phyloP scores from a whole-genome alignment of 2,329 filamentous ascomycete species.

The Colletotrichum liriopes region DNA sequence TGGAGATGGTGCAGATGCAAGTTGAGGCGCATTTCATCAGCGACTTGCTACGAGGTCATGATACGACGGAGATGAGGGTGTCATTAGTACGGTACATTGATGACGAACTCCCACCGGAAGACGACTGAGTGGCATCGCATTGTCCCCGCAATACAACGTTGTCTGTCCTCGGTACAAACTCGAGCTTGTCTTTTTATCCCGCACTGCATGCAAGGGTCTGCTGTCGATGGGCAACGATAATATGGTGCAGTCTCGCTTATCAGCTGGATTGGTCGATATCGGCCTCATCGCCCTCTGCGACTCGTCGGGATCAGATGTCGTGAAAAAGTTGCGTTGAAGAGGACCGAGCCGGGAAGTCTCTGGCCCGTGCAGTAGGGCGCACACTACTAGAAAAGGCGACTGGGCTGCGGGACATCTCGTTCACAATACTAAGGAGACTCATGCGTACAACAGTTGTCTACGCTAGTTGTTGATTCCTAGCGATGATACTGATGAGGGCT shows the following conservation, averaged over 20 bases:
- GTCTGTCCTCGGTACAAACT: neutral
- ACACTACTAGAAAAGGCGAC: neutral
- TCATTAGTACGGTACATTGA: slow-evolving; percentile 95
- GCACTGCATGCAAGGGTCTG: neutral
- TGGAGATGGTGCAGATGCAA: slow-evolving; percentile 99
- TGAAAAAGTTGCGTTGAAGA: neutral
- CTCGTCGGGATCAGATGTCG: neutral
- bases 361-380: neutral
- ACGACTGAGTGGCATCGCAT: slow-evolving; percentile 74
- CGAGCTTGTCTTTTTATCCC: neutral
- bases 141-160: neutral
- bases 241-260: neutral
- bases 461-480: neutral
- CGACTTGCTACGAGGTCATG: slow-evolving; percentile 92
- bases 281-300: neutral
- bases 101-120: slow-evolving; percentile 96
- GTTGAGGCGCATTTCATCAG: slow-evolving; percentile 97
- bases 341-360: too few relatives aligned
- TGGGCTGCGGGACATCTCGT: neutral
- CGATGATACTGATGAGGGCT: neutral
- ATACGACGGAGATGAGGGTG: slow-evolving; percentile 97
- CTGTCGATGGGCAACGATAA: neutral
- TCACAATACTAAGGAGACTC: slow-evolving; percentile 1
- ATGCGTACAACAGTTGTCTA: neutral
- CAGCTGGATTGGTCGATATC: neutral